phyloP scores from a whole-genome alignment of 2,329 filamentous ascomycete species.

The Colletotrichum incanum region DNA sequence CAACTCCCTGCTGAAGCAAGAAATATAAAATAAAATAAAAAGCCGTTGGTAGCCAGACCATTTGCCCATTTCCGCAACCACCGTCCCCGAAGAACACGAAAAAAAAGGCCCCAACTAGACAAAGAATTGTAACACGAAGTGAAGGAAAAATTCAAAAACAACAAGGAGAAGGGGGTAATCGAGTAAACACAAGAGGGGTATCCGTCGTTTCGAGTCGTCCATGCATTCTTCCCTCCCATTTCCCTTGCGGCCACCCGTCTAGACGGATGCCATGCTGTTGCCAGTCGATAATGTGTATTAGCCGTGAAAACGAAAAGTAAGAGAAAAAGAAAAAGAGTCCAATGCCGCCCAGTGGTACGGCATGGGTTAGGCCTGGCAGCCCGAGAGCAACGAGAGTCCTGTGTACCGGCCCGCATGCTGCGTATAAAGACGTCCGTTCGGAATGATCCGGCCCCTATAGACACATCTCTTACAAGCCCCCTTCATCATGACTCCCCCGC shows the following conservation, averaged over 20 bases:
- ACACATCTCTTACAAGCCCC: conserved; percentile 20
- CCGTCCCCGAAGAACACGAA: conserved; percentile 40
- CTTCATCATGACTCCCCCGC: conserved; percentile 38
- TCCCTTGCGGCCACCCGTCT: conserved; percentile 49
- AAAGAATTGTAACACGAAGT: conserved; percentile 40
- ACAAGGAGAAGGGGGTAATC: conserved; percentile 44
- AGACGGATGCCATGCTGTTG: conserved; percentile 53
- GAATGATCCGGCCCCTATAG: conserved; percentile 35
- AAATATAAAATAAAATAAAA: conserved; percentile 38
- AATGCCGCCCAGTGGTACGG: neutral
- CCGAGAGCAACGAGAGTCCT: conserved; percentile 42
- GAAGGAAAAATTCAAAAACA: conserved; percentile 33
- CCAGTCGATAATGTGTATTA: conserved; percentile 58
- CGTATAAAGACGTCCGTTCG: conserved; percentile 24
- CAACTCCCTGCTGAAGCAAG: conserved; percentile 43
- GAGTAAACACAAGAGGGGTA: conserved; percentile 54
- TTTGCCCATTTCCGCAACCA: conserved; percentile 23
- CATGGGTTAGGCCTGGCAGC: conserved; percentile 33
- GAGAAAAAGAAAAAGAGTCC: conserved; percentile 43
- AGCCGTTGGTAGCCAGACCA: conserved; percentile 44
- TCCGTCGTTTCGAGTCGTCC: conserved; percentile 62
- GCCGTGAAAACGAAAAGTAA: conserved; percentile 40
- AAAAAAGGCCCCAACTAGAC: conserved; percentile 4
- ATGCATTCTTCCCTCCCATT: conserved; percentile 59
- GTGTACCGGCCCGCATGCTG: conserved; percentile 41